phyloP scores from a whole-genome alignment of 2,329 filamentous ascomycete genomes.

The Colletotrichum brevisporum region DNA sequence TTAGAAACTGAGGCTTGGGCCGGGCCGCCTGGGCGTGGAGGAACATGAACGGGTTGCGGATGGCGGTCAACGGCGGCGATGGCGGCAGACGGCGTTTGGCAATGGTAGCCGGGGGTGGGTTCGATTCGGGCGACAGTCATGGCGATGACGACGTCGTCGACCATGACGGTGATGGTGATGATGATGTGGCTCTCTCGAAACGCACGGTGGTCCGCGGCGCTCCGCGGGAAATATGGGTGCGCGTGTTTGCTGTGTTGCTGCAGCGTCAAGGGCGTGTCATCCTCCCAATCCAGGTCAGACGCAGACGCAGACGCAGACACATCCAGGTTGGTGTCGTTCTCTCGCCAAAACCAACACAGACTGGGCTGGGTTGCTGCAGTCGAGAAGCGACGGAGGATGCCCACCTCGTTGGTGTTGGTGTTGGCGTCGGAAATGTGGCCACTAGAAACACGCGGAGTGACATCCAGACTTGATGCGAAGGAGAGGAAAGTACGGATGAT shows the following conservation, averaged over 20 bases:
- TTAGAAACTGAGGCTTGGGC: conserved; percentile 14
- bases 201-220: conserved; percentile 13
- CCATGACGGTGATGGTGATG: conserved; percentile 14
- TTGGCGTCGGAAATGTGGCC: conserved; percentile 23
- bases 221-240: conserved; percentile 4
- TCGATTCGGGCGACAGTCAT: neutral
- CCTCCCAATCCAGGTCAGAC: conserved; percentile 25
- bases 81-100: conserved; percentile 16
- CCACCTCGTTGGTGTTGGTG: conserved; percentile 29
- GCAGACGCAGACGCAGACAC: conserved; percentile 22
- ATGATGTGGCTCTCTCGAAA: conserved; percentile 22
- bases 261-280: conserved; percentile 40
- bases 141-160: neutral
- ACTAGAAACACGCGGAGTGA: neutral
- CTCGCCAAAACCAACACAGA: too few species aligned
- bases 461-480: neutral
- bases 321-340: neutral
- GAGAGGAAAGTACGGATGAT: neutral
- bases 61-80: conserved; percentile 16
- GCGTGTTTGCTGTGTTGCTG: conserved; percentile 2
- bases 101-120: neutral
- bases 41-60: conserved; percentile 5
- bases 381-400: conserved; percentile 32
- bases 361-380: conserved; percentile 2
- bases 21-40: conserved; percentile 21